Evolutionary conservation across 306 rosid species (phyloP), one percentile per base, ranked within the genome.

Genomic region (Dryas alaskensis): DNA sequence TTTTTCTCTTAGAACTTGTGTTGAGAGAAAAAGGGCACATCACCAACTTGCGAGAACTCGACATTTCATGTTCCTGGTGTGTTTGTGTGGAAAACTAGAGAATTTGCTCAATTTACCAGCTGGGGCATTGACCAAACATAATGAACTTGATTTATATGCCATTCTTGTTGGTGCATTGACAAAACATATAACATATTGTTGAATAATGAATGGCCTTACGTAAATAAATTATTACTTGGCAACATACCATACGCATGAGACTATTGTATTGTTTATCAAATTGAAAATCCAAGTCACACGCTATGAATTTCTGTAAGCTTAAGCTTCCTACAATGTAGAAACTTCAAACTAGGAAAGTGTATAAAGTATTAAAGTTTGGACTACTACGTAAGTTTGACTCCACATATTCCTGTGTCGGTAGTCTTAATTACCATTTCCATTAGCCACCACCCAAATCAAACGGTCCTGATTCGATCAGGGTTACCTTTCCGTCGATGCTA

Each of bases 361-460:
- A 11, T 51, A 0, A 3, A n/a, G 37, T 1, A 31, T 31, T 31
- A 31, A 37, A n/a, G 62, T 43, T 3, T 17, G 27, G 22, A 54
- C 17, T 4, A 5, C 40, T 2, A 39, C 57, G 47, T 27, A 45
- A 19, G 10, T 11, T 25, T 7, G 42, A 46, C 72, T 55, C 37
- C 27, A 65, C 14, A 14, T 31, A 8, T 44, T n/a, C 72, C 52
- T 22, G 12, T 45, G 79, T 65, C 84, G 71, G 77, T 49, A 22
- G 72, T 48, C 17, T 73, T n/a, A 39, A 3, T 13, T 0, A 1
- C 37, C 2, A 31, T 31, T 31, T 31, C 37, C 37, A 31, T 31
- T 31, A 31, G 37, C 55, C 0, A 6, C 39, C 5, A 10, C 5
- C 13, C 8, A 10, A 0, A 52, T 57, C 9, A 6, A 16, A 80